Percentiles rank a stretch among this genome's conserved stretches.
phyloP scores from a whole-genome alignment of 805 yeast species.

The Starmerella bacillaris region DNA sequence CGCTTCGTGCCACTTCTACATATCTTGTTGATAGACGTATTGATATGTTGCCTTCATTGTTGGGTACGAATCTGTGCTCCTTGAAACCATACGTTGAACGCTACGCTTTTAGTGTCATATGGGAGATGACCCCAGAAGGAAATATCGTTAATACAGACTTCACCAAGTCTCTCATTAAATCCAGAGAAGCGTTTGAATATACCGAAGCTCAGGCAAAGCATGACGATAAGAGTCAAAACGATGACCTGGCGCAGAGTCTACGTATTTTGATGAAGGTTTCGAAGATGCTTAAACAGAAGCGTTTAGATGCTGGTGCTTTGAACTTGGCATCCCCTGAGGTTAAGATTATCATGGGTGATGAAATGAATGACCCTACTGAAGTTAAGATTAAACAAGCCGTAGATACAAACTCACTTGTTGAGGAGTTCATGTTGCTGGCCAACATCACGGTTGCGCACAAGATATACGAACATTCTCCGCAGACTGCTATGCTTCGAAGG shows the following conservation, averaged over 20 bases:
- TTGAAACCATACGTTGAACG: constrained; percentile 88
- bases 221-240: constrained; percentile 57
- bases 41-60: constrained; percentile 89
- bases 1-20: constrained; percentile 91
- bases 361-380: constrained; percentile 89
- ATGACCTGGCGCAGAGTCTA: constrained; percentile 80
- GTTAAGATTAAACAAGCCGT: constrained; percentile 76
- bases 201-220: constrained; percentile 84
- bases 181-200: constrained; percentile 87
- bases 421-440: constrained; percentile 95
- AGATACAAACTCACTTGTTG: constrained; percentile 90
- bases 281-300: constrained; percentile 61
- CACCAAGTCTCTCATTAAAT: constrained; percentile 74
- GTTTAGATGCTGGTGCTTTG: constrained; percentile 89
- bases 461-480: constrained; percentile 85
- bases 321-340: constrained; percentile 96
- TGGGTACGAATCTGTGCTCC: constrained; percentile 93
- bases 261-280: constrained; percentile 64
- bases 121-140: constrained; percentile 85
- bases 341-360: constrained; percentile 90
- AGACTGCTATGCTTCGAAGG: constrained; percentile 94
- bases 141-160: constrained; percentile 61
- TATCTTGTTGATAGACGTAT: constrained; percentile 94
- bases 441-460: constrained; percentile 89
- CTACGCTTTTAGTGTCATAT: constrained; percentile 82